These are phyloP conservation scores for Bacterosira constricta DNA, from an alignment of 108 stramenopile species.

Conservation along the genomic window DNA sequence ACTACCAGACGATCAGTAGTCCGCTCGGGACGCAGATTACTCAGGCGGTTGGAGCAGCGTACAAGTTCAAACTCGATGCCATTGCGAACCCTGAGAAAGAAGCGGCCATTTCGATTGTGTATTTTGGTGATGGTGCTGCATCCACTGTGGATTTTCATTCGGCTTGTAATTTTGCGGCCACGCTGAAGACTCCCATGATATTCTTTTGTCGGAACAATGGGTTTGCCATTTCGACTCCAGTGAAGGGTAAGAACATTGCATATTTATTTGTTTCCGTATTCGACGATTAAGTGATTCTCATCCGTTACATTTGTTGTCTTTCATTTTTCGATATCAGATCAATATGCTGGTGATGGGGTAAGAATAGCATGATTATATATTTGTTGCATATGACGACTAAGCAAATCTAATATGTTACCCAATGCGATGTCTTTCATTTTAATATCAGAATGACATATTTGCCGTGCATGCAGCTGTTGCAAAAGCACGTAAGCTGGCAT, in stretches of 20 bases:
- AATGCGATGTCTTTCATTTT: too few relatives aligned
- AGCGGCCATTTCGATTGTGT: constrained; percentile 68
- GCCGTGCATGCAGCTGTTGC: constrained; percentile 91
- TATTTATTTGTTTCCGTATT: too few relatives aligned
- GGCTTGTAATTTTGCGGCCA: constrained; percentile 94
- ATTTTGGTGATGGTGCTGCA: constrained; percentile 98
- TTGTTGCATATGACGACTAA: too few relatives aligned
- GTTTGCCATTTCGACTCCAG: constrained; percentile 96
- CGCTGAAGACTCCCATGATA: constrained; percentile 87
- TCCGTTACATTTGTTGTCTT: background rate
- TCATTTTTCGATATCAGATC: constrained; percentile 61
- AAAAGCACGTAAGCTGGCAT: constrained; percentile 76
- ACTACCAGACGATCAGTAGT: constrained; percentile 95
- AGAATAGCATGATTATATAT: too few relatives aligned
- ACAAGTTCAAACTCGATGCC: constrained; percentile 81
- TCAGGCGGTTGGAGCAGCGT: constrained; percentile 94
- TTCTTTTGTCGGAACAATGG: constrained; percentile 99
- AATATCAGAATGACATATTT: constrained; percentile 94
- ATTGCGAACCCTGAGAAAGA: constrained; percentile 53
- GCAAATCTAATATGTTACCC: too few relatives aligned
- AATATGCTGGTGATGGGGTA: constrained; percentile 98
- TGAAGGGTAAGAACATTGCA: constrained; percentile 19
- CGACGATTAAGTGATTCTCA: background rate
- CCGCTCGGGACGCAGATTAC: constrained; percentile 97
- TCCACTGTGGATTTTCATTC: constrained; percentile 97